These are phyloP conservation scores for Debaryomyces nepalensis DNA, from an alignment of 1,139 yeast genomes.

Conservation along the genomic window DNA sequence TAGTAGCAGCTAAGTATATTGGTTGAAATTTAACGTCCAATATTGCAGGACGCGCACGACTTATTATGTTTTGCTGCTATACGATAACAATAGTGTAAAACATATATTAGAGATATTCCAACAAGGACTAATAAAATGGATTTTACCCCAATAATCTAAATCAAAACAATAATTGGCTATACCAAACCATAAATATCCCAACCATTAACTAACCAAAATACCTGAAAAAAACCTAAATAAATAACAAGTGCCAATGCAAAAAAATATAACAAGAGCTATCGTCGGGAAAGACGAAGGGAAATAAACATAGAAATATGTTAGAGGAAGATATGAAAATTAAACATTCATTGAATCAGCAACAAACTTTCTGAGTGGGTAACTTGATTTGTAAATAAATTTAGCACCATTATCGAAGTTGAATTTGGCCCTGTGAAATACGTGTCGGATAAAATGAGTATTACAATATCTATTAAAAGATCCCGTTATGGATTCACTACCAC, in stretches of 20 bases:
- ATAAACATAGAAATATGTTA: not conserved
- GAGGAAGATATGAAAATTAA: not conserved
- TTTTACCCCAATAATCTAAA: constrained; percentile 3
- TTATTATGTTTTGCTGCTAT: not conserved
- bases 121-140: not conserved
- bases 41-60: constrained; percentile 9
- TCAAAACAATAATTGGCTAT: not conserved
- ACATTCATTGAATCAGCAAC: constrained; percentile 6
- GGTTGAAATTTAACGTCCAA: constrained; percentile 10
- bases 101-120: constrained; percentile 10
- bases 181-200: constrained; percentile 5
- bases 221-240: not conserved
- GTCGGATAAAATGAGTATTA: not conserved
- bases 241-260: not conserved
- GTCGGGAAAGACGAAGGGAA: constrained; percentile 2
- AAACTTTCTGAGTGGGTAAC: constrained; percentile 9
- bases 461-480: not conserved
- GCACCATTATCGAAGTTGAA: constrained; percentile 10
- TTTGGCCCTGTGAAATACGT: not conserved
- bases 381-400: constrained; percentile 4
- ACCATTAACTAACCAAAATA: constrained; percentile 1
- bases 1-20: not conserved
- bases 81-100: not conserved
- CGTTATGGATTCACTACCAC: not conserved
- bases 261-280: not conserved